phyloP scores from a whole-genome alignment of 2,329 filamentous ascomycete genomes.

The Xylariaceae sp. region DNA sequence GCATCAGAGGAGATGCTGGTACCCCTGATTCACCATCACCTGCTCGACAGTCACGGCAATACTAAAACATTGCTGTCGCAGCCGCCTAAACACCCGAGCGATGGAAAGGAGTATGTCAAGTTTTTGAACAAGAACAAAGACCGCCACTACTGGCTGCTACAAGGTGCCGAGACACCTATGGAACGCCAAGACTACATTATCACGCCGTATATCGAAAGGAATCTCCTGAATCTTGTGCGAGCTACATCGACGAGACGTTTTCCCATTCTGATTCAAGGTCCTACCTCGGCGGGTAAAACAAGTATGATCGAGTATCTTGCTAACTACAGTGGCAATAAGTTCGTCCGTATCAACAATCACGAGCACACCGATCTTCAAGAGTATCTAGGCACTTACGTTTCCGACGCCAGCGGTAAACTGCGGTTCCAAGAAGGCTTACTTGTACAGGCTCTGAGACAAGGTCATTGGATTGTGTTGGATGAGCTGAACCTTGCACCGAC shows the following conservation, averaged over 20 bases:
- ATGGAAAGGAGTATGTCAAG: conserved; percentile 72
- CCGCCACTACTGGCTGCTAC: conserved; percentile 83
- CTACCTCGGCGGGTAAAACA: conserved; percentile 95
- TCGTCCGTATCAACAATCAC: conserved; percentile 98
- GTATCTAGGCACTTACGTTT: conserved; percentile 92
- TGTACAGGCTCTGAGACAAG: conserved; percentile 84
- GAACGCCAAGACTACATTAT: conserved; percentile 90
- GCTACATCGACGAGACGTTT: conserved; percentile 89
- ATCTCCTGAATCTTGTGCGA: conserved; percentile 88
- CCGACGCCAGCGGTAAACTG: conserved; percentile 75
- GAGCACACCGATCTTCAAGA: conserved; percentile 98
- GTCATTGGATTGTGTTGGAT: conserved; percentile 97
- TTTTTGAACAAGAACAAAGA: conserved; percentile 62
- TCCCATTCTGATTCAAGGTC: conserved; percentile 91
- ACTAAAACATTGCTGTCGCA: conserved; percentile 69
- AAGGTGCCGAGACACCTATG: conserved; percentile 61
- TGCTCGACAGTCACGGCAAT: conserved; percentile 67
- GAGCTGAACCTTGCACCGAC: conserved; percentile 96
- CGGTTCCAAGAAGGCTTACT: conserved; percentile 90
- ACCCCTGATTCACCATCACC: conserved; percentile 73
- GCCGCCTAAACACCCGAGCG: conserved; percentile 68
- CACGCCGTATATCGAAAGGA: conserved; percentile 89
- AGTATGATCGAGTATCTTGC: conserved; percentile 99
- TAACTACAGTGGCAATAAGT: conserved; percentile 94
- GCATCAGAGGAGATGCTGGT: conserved; percentile 74